phyloP scores from a whole-genome alignment of 208 protist genomes.

The Leishmania mexicana region DNA sequence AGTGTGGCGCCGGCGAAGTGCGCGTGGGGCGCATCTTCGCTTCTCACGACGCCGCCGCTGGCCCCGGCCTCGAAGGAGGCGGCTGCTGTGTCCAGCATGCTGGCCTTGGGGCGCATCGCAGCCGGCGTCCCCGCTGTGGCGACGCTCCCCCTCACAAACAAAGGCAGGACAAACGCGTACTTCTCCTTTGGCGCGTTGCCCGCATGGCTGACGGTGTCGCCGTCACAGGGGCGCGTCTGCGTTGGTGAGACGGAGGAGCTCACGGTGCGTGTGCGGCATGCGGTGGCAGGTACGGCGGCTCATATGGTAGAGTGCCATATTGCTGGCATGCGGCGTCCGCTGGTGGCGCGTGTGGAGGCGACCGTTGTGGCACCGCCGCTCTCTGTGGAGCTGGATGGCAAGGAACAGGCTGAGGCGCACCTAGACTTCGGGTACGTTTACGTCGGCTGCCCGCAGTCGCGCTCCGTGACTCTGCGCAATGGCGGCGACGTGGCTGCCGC shows the following conservation, averaged over 20 bases:
- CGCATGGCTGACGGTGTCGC: slow-evolving; percentile 69
- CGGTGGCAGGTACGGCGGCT: slow-evolving; percentile 35
- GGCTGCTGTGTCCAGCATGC: slow-evolving; percentile 32
- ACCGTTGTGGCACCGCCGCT: slow-evolving; percentile 72
- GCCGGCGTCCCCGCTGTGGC: slow-evolving; percentile 56
- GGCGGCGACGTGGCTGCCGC: slow-evolving; percentile 79
- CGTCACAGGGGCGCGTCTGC: slow-evolving; percentile 65
- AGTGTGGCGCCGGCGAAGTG: slow-evolving; percentile 67
- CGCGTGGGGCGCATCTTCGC: slow-evolving; percentile 40
- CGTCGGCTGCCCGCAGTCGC: slow-evolving; percentile 59
- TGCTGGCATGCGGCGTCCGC: slow-evolving; percentile 75
- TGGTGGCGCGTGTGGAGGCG: slow-evolving; percentile 71
- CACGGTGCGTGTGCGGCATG: slow-evolving; percentile 48
- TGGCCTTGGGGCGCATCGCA: slow-evolving; percentile 79
- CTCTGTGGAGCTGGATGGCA: slow-evolving; percentile 46
- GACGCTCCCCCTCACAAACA: slow-evolving; percentile 61
- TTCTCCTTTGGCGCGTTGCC: slow-evolving; percentile 74
- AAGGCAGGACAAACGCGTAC: slow-evolving; percentile 69
- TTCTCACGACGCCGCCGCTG: slow-evolving; percentile 3
- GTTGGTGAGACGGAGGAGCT: slow-evolving; percentile 76
- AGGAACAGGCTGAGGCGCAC: slow-evolving; percentile 64
- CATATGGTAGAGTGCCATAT: slow-evolving; percentile 64
- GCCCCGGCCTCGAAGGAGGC: slow-evolving; percentile 6
- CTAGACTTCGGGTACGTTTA: slow-evolving; percentile 91
- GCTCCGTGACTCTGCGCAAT: slow-evolving; percentile 78